Base-by-base conservation (phyloP, 768 basidiomycete species). In the Lyophyllum decastes region DNA sequence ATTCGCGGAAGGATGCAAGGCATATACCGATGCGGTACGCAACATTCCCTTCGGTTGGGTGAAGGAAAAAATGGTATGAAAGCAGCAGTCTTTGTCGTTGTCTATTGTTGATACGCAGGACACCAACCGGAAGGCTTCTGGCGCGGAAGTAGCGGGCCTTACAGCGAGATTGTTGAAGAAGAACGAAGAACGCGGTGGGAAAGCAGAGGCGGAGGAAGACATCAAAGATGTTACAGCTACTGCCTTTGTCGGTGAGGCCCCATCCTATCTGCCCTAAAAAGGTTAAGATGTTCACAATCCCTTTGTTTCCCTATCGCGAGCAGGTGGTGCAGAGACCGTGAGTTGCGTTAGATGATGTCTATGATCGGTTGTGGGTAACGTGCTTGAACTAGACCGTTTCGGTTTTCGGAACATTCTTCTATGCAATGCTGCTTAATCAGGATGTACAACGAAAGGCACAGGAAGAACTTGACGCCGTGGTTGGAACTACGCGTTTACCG, bases 401-500 rank as follows among this genome's bases (percentile, higher is more conserved):
- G 2, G 51, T 60, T 33, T 21, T 62, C 1, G 61, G 54, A 51
- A 64, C 61, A 1, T 66, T 65, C 11, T 53, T 68, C 38, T 65
- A 64, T 16, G 67, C 61, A 1, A 68, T 71, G 61, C 38, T 61
- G 4, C 24, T 66, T 22, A 58, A 68, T 38, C 61, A 66, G 9
- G 56, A 59, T 14, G 55, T 61, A 1, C 66, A 67, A 48, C 46
- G 58, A 30, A 62, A 58, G 49, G 70, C 68, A 0, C 78, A 77
- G 46, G 70, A 69, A 34, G 79, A 80, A 62, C 68, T 80, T 40
- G 78, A 81, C 52, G 57, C 63, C 22, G 67, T 78, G 16, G 24
- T 78, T 52, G 75, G 75, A 30, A 61, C 64, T 30, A 66, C 69
- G 53, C 72, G 76, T 34, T 69, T 80, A 12, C 78, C 78, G 50